Conservation (phyloP, 176 grass and related monocot genomes). For the Lolium rigidum region DNA sequence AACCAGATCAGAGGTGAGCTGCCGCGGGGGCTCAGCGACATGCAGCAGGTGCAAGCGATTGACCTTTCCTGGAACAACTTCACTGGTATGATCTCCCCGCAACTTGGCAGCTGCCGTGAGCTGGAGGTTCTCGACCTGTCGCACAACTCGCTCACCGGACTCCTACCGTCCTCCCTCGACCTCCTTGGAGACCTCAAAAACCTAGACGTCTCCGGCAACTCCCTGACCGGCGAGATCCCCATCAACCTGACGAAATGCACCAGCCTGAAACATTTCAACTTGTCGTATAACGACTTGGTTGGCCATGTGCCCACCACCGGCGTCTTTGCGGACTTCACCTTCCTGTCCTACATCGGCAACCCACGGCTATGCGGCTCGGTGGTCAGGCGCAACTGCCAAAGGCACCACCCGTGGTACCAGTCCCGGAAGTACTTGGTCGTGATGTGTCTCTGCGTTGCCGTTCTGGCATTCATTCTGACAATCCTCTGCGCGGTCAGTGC, state of each 20-base stretch:
- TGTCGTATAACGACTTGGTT: conserved; percentile 79
- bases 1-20: conserved; percentile 66
- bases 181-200: conserved; percentile 48
- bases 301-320: conserved; percentile 59
- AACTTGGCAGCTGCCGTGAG: conserved; percentile 44
- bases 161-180: conserved; percentile 42
- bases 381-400: conserved; percentile 32
- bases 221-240: conserved; percentile 69
- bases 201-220: conserved; percentile 77
- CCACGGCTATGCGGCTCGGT: conserved; percentile 55
- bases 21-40: conserved; percentile 49
- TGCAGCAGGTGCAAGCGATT: conserved; percentile 58
- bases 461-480: conserved; percentile 56
- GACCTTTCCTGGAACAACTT: conserved; percentile 87
- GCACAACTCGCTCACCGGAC: conserved; percentile 67
- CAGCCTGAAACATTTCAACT: conserved; percentile 60
- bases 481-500: conserved; percentile 51
- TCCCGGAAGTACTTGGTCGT: conserved; percentile 58
- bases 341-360: conserved; percentile 73
- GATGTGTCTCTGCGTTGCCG: conserved; percentile 41
- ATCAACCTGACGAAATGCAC: conserved; percentile 52
- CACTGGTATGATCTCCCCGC: conserved; percentile 40
- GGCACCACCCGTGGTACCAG: conserved; percentile 40
- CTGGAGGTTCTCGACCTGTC: conserved; percentile 65
- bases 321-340: conserved; percentile 55